Percentiles rank a stretch among this genome's conserved stretches.
phyloP scores from a whole-genome alignment of 2,329 filamentous ascomycete genomes.

The Verticillium nubilum region DNA sequence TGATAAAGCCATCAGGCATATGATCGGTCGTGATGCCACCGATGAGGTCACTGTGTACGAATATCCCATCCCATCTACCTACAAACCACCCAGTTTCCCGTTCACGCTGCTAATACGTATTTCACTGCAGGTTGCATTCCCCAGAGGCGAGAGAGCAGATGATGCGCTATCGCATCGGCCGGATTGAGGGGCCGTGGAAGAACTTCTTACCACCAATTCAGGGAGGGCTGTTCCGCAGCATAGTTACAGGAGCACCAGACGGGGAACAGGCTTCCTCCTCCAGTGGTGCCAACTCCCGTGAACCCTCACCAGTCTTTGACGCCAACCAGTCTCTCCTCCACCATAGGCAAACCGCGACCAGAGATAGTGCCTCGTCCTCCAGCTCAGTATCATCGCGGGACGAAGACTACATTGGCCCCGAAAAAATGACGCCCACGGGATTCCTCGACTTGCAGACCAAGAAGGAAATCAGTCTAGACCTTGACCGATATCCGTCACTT shows the following conservation, averaged over 20 bases:
- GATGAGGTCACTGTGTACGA: constrained; percentile 86
- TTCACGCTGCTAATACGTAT: constrained; percentile 8
- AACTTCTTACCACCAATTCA: constrained; percentile 93
- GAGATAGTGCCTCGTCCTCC: constrained; percentile 34
- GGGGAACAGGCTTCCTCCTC: constrained; percentile 30
- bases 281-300: constrained; percentile 48
- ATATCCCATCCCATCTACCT: not conserved
- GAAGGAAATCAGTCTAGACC: constrained; percentile 69
- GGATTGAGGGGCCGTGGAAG: constrained; percentile 72
- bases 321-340: constrained; percentile 21
- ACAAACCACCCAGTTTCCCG: not conserved
- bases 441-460: constrained; percentile 69
- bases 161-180: constrained; percentile 77
- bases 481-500: constrained; percentile 73
- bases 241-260: constrained; percentile 21
- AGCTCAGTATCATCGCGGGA: constrained; percentile 52
- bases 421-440: constrained; percentile 48
- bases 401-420: constrained; percentile 41
- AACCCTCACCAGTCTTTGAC: constrained; percentile 47
- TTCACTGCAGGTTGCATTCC: constrained; percentile 67
- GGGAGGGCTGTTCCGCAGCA: constrained; percentile 66
- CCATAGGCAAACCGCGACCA: constrained; percentile 18
- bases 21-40: constrained; percentile 90
- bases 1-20: constrained; percentile 83
- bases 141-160: constrained; percentile 69